Evolutionary conservation across 805 yeast species (phyloP), one percentile per base, ranked within the genome.

Genomic region (Scheffersomyces spartinae): DNA sequence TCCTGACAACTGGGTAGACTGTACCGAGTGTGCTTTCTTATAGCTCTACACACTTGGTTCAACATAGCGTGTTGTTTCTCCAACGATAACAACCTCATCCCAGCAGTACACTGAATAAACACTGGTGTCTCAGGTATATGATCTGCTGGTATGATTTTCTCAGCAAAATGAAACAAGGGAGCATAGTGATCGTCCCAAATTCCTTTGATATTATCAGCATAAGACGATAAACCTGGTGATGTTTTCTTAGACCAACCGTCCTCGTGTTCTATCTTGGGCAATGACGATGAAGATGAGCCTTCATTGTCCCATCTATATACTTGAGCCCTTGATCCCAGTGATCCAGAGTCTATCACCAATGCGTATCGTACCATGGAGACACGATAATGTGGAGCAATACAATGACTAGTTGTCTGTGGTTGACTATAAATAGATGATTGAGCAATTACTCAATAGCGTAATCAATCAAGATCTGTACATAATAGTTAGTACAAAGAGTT

Each of bases 101-200:
- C 98, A 4, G 98, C 98, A 0, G 98, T 91, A 3, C 97, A 94
- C 38, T 82, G 71, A n/a, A 91, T 70, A 38, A 74, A 91, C 1
- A 91, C 66, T 0, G 98, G 97, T 0, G 97, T 88, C 4, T 69
- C 68, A 1, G 47, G 33, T 36, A 73, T 70, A 28, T 68, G 60
- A 0, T 64, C 64, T 16, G 45, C 40, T 0, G 97, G 97, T 6
- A 91, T 71, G 13, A 79, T 66, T 4, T 52, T 47, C 38, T 71
- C 68, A 0, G 95, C 96, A 46, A 73, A 72, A 23, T 68, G 58
- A 10, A 86, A 57, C 25, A 91, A 53, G 3, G 68, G 64, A 32
- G 67, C 52, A 35, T 82, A 68, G 49, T 91, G 97, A 11, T 68
- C 55, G 1, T 61, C 45, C 80, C 94, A 91, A 1, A 86, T 70